phyloP scores from a whole-genome alignment of 148 eudicot species.

The Persicaria maculosa region DNA sequence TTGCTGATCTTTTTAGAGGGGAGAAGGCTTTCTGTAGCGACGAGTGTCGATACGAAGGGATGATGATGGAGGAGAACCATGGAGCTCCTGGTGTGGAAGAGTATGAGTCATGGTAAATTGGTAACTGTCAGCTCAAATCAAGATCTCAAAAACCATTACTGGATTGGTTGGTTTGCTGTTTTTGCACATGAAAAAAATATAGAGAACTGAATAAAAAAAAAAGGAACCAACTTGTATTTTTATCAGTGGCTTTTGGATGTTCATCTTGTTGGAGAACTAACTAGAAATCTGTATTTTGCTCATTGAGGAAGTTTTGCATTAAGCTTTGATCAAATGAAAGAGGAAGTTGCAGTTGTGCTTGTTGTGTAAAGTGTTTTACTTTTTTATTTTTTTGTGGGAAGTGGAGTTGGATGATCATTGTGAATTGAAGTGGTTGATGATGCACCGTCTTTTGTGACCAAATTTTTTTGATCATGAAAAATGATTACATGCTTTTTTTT shows the following conservation, averaged over 20 bases:
- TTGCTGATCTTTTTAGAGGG: constrained; percentile 31
- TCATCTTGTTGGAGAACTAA: background rate
- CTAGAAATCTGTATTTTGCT: background rate
- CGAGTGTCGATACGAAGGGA: constrained; percentile 43
- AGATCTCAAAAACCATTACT: background rate
- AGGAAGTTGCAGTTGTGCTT: background rate
- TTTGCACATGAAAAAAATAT: background rate
- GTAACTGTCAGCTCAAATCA: background rate
- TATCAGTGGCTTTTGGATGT: background rate
- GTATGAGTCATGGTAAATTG: background rate
- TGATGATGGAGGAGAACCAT: constrained; percentile 31
- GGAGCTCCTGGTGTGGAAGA: background rate
- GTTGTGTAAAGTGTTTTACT: background rate
- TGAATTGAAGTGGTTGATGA: too few species aligned
- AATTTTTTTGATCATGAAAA: too few species aligned
- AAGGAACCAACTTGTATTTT: background rate
- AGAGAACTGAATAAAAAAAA: background rate
- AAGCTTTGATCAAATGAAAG: background rate
- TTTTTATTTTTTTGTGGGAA: background rate
- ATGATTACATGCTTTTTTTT: too few species aligned
- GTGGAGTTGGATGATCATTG: too few species aligned
- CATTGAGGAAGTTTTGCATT: background rate
- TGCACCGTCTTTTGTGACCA: too few species aligned
- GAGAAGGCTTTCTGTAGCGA: constrained; percentile 62
- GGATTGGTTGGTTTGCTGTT: background rate